These are phyloP conservation scores for Ochromonas danica DNA, from an alignment of 108 stramenopile species.

Conservation along the genomic window DNA sequence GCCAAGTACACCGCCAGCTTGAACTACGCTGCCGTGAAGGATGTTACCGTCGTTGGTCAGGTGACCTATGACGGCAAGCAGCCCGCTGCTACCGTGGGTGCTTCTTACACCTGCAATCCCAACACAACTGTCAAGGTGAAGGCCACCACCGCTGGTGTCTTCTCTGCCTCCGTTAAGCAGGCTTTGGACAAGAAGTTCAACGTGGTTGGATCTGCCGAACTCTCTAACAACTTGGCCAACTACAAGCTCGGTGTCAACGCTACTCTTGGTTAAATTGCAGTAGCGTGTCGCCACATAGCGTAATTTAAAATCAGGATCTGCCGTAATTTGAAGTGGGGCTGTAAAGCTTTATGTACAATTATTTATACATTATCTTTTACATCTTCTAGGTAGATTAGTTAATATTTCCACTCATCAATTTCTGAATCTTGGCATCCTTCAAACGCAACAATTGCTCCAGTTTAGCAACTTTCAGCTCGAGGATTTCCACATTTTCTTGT, in stretches of 20 bases:
- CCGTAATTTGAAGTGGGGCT: too few relatives aligned
- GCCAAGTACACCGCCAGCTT: neutral
- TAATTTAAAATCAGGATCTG: too few relatives aligned
- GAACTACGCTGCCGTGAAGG: neutral
- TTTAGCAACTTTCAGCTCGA: conserved; percentile 62
- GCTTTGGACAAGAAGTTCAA: neutral
- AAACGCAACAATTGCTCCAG: conserved; percentile 65
- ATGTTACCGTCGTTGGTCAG: conserved; percentile 10
- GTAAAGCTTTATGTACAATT: too few relatives aligned
- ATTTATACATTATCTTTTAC: too few relatives aligned
- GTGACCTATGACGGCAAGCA: neutral
- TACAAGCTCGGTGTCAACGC: conserved; percentile 26
- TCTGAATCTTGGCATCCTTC: conserved; percentile 61
- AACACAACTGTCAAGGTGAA: conserved; percentile 23
- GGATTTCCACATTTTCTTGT: conserved; percentile 60
- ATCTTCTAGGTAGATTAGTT: too few relatives aligned
- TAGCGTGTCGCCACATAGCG: too few relatives aligned
- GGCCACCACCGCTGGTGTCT: conserved; percentile 10
- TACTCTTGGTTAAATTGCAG: conserved; percentile 34
- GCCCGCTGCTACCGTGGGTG: neutral
- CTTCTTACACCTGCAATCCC: conserved; percentile 28
- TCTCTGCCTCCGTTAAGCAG: conserved; percentile 33
- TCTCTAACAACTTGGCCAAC: neutral
- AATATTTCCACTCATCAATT: too few relatives aligned
- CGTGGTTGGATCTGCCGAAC: conserved; percentile 20